Conservation (phyloP, 352 stramenopile genomes). For the Pythium apleroticum region DNA sequence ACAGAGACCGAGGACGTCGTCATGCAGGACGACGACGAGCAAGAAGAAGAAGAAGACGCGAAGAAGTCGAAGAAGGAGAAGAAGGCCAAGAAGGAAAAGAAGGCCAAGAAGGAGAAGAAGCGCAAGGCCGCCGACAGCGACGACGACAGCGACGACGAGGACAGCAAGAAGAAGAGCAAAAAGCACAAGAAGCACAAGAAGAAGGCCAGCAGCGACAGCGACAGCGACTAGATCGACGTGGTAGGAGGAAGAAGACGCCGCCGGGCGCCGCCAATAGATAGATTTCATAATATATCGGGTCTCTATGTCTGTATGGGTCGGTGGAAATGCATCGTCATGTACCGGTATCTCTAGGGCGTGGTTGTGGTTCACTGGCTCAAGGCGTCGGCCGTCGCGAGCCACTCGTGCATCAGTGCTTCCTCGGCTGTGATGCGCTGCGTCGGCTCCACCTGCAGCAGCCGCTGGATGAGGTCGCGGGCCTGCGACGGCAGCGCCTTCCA, state of each 20-base stretch:
- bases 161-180: conserved; percentile 11
- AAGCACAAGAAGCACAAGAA: conserved; percentile 11
- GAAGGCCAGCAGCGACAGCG: background rate
- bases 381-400: conserved; percentile 15
- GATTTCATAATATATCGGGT: conserved; percentile 11
- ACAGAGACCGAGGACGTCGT: conserved; percentile 8
- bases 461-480: conserved; percentile 29
- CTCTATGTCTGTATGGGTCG: conserved; percentile 3
- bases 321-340: background rate
- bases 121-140: conserved; percentile 8
- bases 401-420: conserved; percentile 30
- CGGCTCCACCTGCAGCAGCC: conserved; percentile 33
- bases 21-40: conserved; percentile 6
- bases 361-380: background rate
- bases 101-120: conserved; percentile 22
- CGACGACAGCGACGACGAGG: background rate
- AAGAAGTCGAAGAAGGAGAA: conserved; percentile 7
- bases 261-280: conserved; percentile 11
- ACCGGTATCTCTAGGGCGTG: background rate
- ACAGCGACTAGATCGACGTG: conserved; percentile 5
- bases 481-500: conserved; percentile 30
- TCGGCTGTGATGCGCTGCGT: conserved; percentile 23
- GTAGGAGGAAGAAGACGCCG: background rate
- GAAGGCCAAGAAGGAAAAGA: conserved; percentile 25
- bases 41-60: conserved; percentile 8